Conservation (phyloP, 176 grass and related monocot genomes). For the Oryza nivara region DNA sequence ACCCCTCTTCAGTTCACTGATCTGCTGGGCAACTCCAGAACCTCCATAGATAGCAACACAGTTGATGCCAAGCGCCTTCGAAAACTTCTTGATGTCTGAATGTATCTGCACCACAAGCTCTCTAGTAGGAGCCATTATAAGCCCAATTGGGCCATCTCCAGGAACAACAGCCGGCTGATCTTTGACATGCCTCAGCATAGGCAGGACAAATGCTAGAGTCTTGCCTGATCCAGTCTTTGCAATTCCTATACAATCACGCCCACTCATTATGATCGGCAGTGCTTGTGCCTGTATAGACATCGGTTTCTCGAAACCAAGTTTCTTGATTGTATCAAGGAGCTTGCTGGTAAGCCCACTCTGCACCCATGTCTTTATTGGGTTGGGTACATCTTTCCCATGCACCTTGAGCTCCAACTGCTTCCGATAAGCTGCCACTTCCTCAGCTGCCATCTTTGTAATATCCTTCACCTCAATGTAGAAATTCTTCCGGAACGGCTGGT, state of each 20-base stretch:
- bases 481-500: constrained; percentile 82
- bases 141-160: constrained; percentile 90
- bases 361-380: constrained; percentile 91
- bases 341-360: constrained; percentile 91
- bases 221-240: constrained; percentile 98
- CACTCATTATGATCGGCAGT: constrained; percentile 87
- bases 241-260: constrained; percentile 93
- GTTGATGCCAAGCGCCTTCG: constrained; percentile 84
- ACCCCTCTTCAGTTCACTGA: constrained; percentile 93
- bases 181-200: constrained; percentile 97
- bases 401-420: constrained; percentile 90
- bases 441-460: constrained; percentile 71
- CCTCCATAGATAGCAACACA: constrained; percentile 95
- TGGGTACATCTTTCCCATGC: constrained; percentile 92
- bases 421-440: constrained; percentile 71
- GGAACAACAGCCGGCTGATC: constrained; percentile 80
- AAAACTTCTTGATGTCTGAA: constrained; percentile 89
- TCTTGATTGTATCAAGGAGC: constrained; percentile 96
- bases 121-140: constrained; percentile 96
- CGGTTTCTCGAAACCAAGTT: constrained; percentile 88
- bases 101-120: constrained; percentile 96
- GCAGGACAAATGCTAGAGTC: constrained; percentile 94
- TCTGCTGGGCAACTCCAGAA: constrained; percentile 96
- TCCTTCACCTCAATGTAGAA: constrained; percentile 96
- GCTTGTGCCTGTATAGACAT: constrained; percentile 96